Evolutionary conservation across 208 protist genomes (phyloP).

Genomic region (Leishmania braziliensis): DNA sequence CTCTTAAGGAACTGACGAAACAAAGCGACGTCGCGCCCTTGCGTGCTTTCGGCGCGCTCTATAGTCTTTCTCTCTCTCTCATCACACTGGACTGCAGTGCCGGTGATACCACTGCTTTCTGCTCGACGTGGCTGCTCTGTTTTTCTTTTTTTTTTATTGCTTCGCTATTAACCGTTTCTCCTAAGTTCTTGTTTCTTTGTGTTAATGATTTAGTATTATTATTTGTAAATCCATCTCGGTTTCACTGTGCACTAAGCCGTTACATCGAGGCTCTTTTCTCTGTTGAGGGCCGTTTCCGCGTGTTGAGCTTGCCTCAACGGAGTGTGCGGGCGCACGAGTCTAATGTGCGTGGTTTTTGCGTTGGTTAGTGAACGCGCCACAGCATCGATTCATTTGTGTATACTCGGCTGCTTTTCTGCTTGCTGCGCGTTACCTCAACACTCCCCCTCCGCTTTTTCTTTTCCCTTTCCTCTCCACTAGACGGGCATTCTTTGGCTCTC

Average conservation of each 20-base stretch:
- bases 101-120: background rate
- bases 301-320: background rate
- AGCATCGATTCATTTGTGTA: background rate
- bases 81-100: background rate
- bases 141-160: background rate
- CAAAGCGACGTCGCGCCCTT: background rate
- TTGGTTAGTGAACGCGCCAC: background rate
- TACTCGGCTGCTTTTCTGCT: background rate
- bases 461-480: background rate
- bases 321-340: background rate
- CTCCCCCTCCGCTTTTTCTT: background rate
- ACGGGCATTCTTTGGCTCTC: background rate
- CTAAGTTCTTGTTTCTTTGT: background rate
- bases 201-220: background rate
- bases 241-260: background rate
- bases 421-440: background rate
- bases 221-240: background rate
- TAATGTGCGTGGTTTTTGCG: background rate
- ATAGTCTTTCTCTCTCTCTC: background rate
- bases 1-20: background rate
- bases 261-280: background rate
- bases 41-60: background rate
- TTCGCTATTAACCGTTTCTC: background rate
- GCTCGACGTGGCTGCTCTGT: background rate
- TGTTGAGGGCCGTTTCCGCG: background rate